Percentiles rank a stretch among this genome's conserved stretches.
Evolutionary conservation across 805 yeast genomes (phyloP).

Genomic region (Saccharomycopsis microspora): DNA sequence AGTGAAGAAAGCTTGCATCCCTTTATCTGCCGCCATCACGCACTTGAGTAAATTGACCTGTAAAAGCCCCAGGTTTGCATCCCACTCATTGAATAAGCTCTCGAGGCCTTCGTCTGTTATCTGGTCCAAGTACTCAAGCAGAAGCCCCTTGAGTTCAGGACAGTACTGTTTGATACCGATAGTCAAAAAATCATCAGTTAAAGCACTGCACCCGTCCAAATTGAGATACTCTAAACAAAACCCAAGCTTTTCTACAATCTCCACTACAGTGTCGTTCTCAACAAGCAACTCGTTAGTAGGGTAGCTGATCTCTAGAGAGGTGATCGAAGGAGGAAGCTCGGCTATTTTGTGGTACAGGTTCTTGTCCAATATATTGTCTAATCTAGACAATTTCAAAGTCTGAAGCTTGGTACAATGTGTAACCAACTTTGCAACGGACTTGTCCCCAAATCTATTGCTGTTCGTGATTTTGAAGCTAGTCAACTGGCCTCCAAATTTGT

Average conservation of each 20-base stretch:
- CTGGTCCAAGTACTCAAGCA: slow-evolving; percentile 48
- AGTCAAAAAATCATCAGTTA: slow-evolving; percentile 52
- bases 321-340: no score
- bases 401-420: slow-evolving; percentile 52
- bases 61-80: slow-evolving; percentile 43
- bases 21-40: slow-evolving; percentile 48
- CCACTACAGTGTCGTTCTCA: slow-evolving; percentile 55
- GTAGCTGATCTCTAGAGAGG: slow-evolving; percentile 47
- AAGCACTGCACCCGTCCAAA: slow-evolving; percentile 61
- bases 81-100: slow-evolving; percentile 47
- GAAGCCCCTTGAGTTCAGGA: slow-evolving; percentile 41
- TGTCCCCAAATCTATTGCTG: slow-evolving; percentile 73
- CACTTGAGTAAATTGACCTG: slow-evolving; percentile 57
- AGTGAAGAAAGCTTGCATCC: slow-evolving; percentile 43
- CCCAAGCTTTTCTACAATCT: slow-evolving; percentile 52
- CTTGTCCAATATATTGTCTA: slow-evolving; percentile 59
- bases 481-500: slow-evolving; percentile 40
- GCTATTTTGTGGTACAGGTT: slow-evolving; percentile 31
- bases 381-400: slow-evolving; percentile 48
- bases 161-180: slow-evolving; percentile 54
- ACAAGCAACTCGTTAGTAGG: slow-evolving; percentile 58
- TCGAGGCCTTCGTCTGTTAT: slow-evolving; percentile 60
- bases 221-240: slow-evolving; percentile 42
- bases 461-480: slow-evolving; percentile 53
- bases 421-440: slow-evolving; percentile 49